phyloP scores from a whole-genome alignment of 495 filamentous ascomycete species.

The Talaromyces nanjingensis region DNA sequence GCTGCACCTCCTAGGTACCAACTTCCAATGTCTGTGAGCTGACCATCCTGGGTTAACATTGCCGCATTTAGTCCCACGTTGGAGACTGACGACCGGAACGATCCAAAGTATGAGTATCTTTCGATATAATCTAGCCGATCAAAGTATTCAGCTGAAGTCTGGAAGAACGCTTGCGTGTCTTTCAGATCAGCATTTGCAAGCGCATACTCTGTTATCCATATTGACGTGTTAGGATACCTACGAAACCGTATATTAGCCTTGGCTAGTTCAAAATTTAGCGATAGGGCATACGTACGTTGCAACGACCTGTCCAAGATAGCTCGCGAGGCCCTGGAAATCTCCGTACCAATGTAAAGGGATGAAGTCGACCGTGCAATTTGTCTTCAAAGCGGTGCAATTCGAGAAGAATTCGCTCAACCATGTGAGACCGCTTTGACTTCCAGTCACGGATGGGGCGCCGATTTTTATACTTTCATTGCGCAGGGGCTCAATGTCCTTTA shows the following conservation, averaged over 20 bases:
- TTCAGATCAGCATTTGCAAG: conserved; percentile 35
- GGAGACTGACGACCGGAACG: conserved; percentile 56
- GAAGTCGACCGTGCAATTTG: conserved; percentile 60
- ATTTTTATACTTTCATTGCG: conserved; percentile 44
- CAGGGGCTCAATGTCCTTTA: conserved; percentile 59
- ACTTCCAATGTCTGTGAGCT: conserved; percentile 64
- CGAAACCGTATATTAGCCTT: background rate
- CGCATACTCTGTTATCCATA: conserved; percentile 74
- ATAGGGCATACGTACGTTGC: conserved; percentile 44
- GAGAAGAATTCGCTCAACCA: conserved; percentile 57
- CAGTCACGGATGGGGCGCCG: conserved; percentile 55
- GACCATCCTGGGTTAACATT: conserved; percentile 54
- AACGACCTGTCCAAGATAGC: conserved; percentile 56
- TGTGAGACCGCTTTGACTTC: conserved; percentile 42
- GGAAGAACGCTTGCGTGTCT: conserved; percentile 58
- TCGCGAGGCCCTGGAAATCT: conserved; percentile 64
- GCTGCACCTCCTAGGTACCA: conserved; percentile 60
- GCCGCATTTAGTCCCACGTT: conserved; percentile 65
- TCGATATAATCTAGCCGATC: conserved; percentile 54
- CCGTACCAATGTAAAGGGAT: conserved; percentile 74
- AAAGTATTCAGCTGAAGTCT: conserved; percentile 53
- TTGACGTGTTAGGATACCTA: conserved; percentile 18
- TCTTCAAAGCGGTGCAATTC: conserved; percentile 36
- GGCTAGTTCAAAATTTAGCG: background rate
- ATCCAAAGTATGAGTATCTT: conserved; percentile 67